Conservation (phyloP, 2,329 filamentous ascomycete genomes). For the Dothideomycetidae sp. region DNA sequence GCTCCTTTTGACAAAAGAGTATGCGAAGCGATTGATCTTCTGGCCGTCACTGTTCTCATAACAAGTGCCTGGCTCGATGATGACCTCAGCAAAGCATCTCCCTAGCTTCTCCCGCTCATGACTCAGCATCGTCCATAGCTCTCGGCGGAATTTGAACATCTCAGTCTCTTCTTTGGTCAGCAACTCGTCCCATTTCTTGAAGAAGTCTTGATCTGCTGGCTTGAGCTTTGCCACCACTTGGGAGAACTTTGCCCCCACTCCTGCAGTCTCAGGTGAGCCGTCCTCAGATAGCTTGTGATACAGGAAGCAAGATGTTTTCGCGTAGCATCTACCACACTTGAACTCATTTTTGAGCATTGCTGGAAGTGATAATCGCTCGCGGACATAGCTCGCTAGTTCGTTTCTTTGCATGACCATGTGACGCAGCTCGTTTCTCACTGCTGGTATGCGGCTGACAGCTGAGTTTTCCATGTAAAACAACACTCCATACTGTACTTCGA, state of each 20-base stretch:
- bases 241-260: constrained; percentile 67
- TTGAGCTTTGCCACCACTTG: constrained; percentile 50
- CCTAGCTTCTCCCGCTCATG: constrained; percentile 74
- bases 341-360: constrained; percentile 73
- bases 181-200: constrained; percentile 85
- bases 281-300: constrained; percentile 85
- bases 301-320: constrained; percentile 77
- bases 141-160: constrained; percentile 69
- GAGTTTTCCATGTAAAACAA: constrained; percentile 92
- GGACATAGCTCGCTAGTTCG: constrained; percentile 69
- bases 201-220: constrained; percentile 54
- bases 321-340: constrained; percentile 77
- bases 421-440: constrained; percentile 72
- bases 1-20: constrained; percentile 65
- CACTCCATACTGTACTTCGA: constrained; percentile 78
- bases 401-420: constrained; percentile 98
- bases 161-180: constrained; percentile 91
- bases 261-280: constrained; percentile 67
- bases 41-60: constrained; percentile 46
- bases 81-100: constrained; percentile 76
- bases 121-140: constrained; percentile 94
- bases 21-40: constrained; percentile 85
- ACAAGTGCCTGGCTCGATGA: constrained; percentile 65
- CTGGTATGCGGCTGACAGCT: constrained; percentile 69
- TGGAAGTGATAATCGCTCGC: constrained; percentile 68